phyloP scores from a whole-genome alignment of 306 rosid species.

The Glycine soja region DNA sequence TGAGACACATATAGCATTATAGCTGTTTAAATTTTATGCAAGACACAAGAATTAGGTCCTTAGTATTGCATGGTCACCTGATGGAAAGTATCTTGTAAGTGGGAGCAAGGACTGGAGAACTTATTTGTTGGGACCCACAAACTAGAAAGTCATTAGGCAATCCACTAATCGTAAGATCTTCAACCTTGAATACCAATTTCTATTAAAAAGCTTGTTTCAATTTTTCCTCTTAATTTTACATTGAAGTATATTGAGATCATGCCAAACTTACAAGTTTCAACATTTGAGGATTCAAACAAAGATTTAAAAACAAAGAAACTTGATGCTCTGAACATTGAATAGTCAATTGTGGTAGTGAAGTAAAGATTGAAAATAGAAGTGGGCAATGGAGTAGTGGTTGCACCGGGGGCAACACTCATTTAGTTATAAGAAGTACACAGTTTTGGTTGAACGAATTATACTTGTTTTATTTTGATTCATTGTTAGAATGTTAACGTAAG shows the following conservation, averaged over 20 bases:
- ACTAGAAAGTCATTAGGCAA: constrained; percentile 80
- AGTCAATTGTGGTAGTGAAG: neutral
- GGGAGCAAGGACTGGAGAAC: constrained; percentile 93
- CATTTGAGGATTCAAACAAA: neutral
- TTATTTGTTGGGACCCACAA: constrained; percentile 89
- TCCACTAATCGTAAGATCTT: constrained; percentile 64
- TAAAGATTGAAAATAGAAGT: neutral
- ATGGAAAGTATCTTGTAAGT: constrained; percentile 89
- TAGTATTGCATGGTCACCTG: constrained; percentile 94
- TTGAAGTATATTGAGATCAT: neutral
- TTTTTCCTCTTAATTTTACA: constrained; percentile 6
- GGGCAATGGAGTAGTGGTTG: neutral
- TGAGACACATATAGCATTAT: neutral
- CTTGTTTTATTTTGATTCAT: too few relatives aligned
- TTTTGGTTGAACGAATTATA: neutral
- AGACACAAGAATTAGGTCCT: constrained; percentile 97
- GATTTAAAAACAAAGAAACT: neutral
- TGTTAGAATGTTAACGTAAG: too few relatives aligned
- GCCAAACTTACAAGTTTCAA: neutral
- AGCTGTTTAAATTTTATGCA: constrained; percentile 42
- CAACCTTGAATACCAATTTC: constrained; percentile 23
- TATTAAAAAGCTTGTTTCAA: constrained; percentile 11
- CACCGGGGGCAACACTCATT: neutral
- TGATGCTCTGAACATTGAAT: neutral
- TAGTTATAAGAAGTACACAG: constrained; percentile 4